Evolutionary conservation across 192 early-diverging fungal species (phyloP).

Genomic region (Chytriomyces hyalinus): DNA sequence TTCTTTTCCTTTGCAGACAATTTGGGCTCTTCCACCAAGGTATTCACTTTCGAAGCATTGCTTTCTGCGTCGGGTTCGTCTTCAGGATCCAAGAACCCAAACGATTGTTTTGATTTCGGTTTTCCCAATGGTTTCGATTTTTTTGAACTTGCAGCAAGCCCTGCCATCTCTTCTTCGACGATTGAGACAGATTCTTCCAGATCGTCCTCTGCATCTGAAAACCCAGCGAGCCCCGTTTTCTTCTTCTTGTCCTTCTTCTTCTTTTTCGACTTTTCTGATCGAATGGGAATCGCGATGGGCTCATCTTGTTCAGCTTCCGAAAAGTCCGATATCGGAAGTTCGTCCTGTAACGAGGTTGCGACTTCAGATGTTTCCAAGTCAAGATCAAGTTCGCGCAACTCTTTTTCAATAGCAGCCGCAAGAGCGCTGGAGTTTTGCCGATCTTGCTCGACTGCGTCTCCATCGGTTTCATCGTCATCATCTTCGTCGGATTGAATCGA

Average conservation of each 20-base stretch:
- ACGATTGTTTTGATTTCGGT: neutral
- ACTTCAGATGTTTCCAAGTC: constrained; percentile 17
- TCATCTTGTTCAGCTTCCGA: neutral
- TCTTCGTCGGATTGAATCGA: neutral
- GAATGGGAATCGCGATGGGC: neutral
- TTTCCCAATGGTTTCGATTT: neutral
- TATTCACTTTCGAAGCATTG: neutral
- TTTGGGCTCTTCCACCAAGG: neutral
- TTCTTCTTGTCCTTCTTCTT: neutral
- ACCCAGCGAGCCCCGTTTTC: neutral
- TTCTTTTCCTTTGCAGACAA: constrained; percentile 41
- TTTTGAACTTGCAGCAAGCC: neutral
- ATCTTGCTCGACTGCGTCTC: constrained; percentile 20
- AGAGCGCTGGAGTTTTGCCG: neutral
- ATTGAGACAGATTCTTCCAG: neutral
- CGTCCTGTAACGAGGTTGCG: neutral
- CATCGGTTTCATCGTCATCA: constrained; percentile 6
- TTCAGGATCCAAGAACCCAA: neutral
- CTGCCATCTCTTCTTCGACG: neutral
- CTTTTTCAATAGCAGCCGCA: neutral
- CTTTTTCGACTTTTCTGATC: neutral
- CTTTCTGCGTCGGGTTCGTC: neutral
- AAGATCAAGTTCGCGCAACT: constrained; percentile 15
- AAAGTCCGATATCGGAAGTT: neutral
- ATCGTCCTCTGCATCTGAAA: neutral